Evolutionary conservation across 2,329 filamentous ascomycete species (phyloP).

Genomic region (Ascochyta lentis): DNA sequence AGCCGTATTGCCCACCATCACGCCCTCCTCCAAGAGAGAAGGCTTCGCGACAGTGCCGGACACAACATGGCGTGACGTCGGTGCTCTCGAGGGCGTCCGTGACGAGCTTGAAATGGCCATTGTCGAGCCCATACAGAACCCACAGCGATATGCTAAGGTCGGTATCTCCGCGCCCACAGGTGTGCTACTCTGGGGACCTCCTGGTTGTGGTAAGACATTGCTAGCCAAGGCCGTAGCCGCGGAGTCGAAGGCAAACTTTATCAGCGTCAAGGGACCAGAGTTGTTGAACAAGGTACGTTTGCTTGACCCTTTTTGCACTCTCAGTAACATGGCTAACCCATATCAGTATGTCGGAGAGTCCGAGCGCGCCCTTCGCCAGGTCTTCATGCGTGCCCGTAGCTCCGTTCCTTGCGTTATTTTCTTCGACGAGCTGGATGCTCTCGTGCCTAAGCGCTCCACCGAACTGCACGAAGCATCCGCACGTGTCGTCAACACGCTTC

Average conservation of each 20-base stretch:
- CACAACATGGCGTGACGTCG: slow-evolving; percentile 92
- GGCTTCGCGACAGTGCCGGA: slow-evolving; percentile 94
- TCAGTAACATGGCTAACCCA: slow-evolving; percentile 5
- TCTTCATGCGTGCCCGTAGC: slow-evolving; percentile 86
- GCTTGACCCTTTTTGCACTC: not conserved
- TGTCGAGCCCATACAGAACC: slow-evolving; percentile 85
- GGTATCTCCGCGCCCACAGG: slow-evolving; percentile 84
- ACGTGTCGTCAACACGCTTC: slow-evolving; percentile 90
- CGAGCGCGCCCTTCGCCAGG: slow-evolving; percentile 88
- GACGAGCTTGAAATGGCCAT: slow-evolving; percentile 84
- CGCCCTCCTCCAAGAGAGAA: slow-evolving; percentile 85
- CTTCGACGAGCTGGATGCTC: slow-evolving; percentile 95
- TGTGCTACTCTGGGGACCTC: slow-evolving; percentile 94
- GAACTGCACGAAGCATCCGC: slow-evolving; percentile 79
- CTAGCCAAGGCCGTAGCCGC: slow-evolving; percentile 96
- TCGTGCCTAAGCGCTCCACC: slow-evolving; percentile 84
- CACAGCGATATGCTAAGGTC: slow-evolving; percentile 75
- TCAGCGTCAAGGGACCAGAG: slow-evolving; percentile 95
- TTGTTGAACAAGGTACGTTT: slow-evolving; percentile 79
- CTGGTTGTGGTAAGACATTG: slow-evolving; percentile 95
- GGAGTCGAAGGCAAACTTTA: slow-evolving; percentile 96
- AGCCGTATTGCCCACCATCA: slow-evolving; percentile 74
- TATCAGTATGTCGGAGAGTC: slow-evolving; percentile 85
- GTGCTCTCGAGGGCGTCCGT: slow-evolving; percentile 79
- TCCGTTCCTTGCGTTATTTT: slow-evolving; percentile 94